phyloP scores from a whole-genome alignment of 306 rosid species.

The Malus domestica region DNA sequence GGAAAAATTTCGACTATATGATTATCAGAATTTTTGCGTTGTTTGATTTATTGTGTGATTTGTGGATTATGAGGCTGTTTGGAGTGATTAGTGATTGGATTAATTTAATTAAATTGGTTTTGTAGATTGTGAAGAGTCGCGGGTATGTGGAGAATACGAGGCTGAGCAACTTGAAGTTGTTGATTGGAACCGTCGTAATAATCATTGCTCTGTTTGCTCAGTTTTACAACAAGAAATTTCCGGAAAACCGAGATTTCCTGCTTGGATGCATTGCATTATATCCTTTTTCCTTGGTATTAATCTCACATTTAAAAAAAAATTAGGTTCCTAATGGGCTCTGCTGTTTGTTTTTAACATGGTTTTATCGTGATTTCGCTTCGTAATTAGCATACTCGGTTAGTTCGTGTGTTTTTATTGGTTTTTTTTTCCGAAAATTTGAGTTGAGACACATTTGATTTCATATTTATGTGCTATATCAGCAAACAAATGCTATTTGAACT shows the following conservation, averaged over 20 bases:
- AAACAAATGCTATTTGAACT: not conserved
- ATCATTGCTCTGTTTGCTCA: constrained; percentile 14
- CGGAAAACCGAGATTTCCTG: constrained; percentile 1
- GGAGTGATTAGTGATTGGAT: not conserved
- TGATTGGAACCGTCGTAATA: constrained; percentile 5
- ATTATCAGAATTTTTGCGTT: not conserved
- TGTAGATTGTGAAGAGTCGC: constrained; percentile 8
- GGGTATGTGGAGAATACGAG: constrained; percentile 13
- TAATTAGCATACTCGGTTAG: not conserved
- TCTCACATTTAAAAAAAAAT: too few relatives aligned
- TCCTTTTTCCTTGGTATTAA: not conserved
- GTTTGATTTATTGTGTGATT: not conserved
- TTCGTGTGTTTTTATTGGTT: not conserved
- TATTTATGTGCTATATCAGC: not conserved
- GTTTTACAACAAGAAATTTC: constrained; percentile 16
- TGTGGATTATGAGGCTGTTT: not conserved
- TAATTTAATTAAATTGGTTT: not conserved
- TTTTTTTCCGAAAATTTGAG: not conserved
- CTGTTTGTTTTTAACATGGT: not conserved
- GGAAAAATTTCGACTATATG: not conserved
- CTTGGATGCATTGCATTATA: constrained; percentile 12
- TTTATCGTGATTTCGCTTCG: not conserved
- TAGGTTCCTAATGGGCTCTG: not conserved
- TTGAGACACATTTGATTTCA: not conserved
- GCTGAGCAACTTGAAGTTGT: constrained; percentile 7